Conservation (phyloP, 176 grass and related monocot species). For the Musa itinerans region DNA sequence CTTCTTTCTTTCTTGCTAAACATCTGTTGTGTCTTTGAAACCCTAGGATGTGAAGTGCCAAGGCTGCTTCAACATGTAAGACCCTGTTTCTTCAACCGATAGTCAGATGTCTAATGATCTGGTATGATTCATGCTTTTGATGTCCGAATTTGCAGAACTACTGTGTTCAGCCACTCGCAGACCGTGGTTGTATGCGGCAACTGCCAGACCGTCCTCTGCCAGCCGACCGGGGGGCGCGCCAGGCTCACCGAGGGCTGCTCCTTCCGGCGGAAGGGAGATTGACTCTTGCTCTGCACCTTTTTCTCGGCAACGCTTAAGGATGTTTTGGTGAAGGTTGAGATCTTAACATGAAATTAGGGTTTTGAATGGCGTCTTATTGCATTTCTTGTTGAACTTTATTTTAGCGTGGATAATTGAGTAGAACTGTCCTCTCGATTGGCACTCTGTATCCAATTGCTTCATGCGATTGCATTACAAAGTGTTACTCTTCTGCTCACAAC, state of each 20-base stretch:
- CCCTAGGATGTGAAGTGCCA: conserved; percentile 1
- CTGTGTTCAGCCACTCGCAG: conserved; percentile 6
- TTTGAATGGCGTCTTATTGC: not conserved
- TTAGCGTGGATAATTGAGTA: not conserved
- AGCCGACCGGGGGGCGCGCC: not conserved
- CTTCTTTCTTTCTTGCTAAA: not conserved
- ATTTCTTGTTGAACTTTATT: not conserved
- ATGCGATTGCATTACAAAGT: not conserved
- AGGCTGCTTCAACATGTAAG: conserved; percentile 11
- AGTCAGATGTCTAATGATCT: too few relatives aligned
- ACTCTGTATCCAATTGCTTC: not conserved
- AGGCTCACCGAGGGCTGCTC: conserved; percentile 4
- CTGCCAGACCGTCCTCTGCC: conserved; percentile 2
- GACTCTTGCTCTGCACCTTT: not conserved
- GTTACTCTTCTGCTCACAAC: not conserved
- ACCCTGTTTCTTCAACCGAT: too few relatives aligned
- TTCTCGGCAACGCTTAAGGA: not conserved
- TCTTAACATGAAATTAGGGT: not conserved
- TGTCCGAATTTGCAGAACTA: not conserved
- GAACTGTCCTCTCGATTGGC: not conserved
- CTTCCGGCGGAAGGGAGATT: conserved; percentile 3
- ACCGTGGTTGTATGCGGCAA: not conserved
- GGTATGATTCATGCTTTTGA: not conserved
- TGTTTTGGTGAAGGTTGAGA: not conserved
- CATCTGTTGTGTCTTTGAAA: not conserved